phyloP scores from a whole-genome alignment of 768 basidiomycete species.

The Leccinum longicurvipes region DNA sequence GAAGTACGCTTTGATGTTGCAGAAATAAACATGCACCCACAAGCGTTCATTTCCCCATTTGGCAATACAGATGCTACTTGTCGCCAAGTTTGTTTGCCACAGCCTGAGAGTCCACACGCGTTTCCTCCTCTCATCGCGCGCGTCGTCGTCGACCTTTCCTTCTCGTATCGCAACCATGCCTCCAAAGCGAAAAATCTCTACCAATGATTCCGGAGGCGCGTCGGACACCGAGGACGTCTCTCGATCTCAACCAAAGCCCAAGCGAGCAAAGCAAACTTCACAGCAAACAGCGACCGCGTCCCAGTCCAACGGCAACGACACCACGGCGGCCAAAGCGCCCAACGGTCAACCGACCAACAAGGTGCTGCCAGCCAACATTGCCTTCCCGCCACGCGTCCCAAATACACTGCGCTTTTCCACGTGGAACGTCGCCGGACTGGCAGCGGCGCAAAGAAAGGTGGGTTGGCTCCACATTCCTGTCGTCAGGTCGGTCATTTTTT shows the following conservation, averaged over 20 bases:
- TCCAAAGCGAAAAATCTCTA: conserved; percentile 28
- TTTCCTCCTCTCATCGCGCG: neutral
- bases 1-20: conserved; percentile 7
- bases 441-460: conserved; percentile 77
- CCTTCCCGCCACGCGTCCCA: conserved; percentile 47
- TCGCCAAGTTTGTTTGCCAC: neutral
- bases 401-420: conserved; percentile 56
- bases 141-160: neutral
- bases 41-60: neutral
- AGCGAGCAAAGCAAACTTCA: conserved; percentile 8
- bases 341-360: conserved; percentile 73
- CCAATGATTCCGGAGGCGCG: conserved; percentile 28
- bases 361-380: conserved; percentile 58
- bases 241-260: conserved; percentile 20
- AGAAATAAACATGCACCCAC: neutral
- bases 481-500: neutral
- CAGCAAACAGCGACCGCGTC: conserved; percentile 23
- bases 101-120: neutral
- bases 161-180: conserved; percentile 17
- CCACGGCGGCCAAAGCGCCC: conserved; percentile 16
- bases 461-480: too few relatives aligned
- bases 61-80: neutral
- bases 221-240: conserved; percentile 29
- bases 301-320: neutral
- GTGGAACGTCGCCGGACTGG: conserved; percentile 82